Evolutionary conservation across 2,329 filamentous ascomycete genomes (phyloP).

Genomic region (Fusarium dimerum): DNA sequence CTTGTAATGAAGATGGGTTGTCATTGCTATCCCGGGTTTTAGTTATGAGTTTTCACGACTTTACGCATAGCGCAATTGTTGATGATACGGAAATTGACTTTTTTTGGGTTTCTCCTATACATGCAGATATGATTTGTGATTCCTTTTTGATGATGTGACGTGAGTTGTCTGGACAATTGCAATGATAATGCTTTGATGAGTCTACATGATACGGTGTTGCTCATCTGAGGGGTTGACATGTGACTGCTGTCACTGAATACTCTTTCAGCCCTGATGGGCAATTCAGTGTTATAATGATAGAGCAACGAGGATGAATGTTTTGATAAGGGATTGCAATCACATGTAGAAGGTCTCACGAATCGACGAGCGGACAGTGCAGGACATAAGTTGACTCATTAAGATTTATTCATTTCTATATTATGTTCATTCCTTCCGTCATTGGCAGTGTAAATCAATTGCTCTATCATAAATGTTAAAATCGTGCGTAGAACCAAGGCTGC

Average conservation of each 20-base stretch:
- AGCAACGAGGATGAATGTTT: too few relatives aligned
- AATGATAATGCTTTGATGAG: slow-evolving; percentile 12
- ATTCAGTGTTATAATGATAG: too few relatives aligned
- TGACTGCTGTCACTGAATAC: too few relatives aligned
- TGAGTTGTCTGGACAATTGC: neutral
- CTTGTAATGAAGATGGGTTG: slow-evolving; percentile 6
- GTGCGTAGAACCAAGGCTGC: neutral
- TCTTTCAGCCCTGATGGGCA: too few relatives aligned
- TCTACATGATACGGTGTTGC: slow-evolving; percentile 4
- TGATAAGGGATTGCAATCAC: slow-evolving; percentile 1
- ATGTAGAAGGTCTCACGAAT: slow-evolving; percentile 8
- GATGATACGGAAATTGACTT: slow-evolving; percentile 6
- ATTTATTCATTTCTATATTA: too few relatives aligned
- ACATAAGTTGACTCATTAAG: too few relatives aligned
- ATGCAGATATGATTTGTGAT: too few relatives aligned
- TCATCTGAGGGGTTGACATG: too few relatives aligned
- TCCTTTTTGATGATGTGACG: too few relatives aligned
- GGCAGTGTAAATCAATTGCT: neutral
- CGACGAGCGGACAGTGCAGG: neutral
- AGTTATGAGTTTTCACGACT: slow-evolving; percentile 27
- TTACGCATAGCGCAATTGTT: slow-evolving; percentile 17
- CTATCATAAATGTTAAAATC: neutral
- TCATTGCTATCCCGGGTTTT: slow-evolving; percentile 2
- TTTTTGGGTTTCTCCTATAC: too few relatives aligned
- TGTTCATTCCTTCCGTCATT: too few relatives aligned